These are phyloP conservation scores for Wallacemonas sp. DNA, from an alignment of 208 protist species.

Conservation along the genomic window DNA sequence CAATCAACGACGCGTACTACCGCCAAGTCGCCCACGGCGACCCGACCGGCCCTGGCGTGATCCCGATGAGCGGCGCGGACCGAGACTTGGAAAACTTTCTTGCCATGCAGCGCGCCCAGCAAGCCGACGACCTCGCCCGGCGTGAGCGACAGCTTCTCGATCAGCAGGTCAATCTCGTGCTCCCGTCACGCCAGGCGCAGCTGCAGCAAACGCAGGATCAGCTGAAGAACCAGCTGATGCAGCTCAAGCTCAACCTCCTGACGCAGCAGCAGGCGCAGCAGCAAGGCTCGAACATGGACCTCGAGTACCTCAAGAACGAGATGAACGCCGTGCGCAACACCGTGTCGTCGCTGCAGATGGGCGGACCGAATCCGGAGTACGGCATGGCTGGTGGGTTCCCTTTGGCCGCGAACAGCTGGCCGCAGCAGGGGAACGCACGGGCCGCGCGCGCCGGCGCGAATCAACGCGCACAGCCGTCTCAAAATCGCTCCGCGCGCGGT, in stretches of 20 bases:
- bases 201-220: slow-evolving; percentile 45
- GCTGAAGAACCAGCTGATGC: slow-evolving; percentile 35
- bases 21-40: slow-evolving; percentile 4
- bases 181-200: slow-evolving; percentile 39
- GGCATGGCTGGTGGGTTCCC: background rate
- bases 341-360: slow-evolving; percentile 12
- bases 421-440: slow-evolving; percentile 5
- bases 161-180: slow-evolving; percentile 41
- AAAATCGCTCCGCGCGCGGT: too few relatives aligned
- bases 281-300: slow-evolving; percentile 26
- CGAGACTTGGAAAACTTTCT: slow-evolving; percentile 34
- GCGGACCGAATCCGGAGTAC: background rate
- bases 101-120: slow-evolving; percentile 30
- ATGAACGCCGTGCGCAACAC: slow-evolving; percentile 31
- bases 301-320: slow-evolving; percentile 44
- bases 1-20: slow-evolving; percentile 5
- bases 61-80: slow-evolving; percentile 18
- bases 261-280: slow-evolving; percentile 27
- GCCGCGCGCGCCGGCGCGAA: background rate
- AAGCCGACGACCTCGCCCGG: slow-evolving; percentile 27
- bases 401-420: slow-evolving; percentile 7
- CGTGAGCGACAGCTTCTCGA: slow-evolving; percentile 41
- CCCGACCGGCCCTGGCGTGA: background rate
- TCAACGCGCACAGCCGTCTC: background rate
- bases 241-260: slow-evolving; percentile 49